Conservation (phyloP, 75 land plant genomes). For the Cryptomeria japonica region DNA sequence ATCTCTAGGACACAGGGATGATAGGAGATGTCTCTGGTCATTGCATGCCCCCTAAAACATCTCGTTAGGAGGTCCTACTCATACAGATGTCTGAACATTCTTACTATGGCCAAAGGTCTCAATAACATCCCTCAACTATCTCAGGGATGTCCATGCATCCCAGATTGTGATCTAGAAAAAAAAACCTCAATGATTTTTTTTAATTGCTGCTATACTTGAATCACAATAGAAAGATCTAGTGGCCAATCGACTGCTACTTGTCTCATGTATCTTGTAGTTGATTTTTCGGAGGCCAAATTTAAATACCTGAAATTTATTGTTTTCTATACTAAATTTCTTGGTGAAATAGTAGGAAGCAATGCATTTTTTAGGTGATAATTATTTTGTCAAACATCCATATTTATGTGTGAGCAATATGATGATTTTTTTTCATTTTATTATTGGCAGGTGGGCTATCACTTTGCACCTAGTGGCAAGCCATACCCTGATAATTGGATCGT, state of each 20-base stretch:
- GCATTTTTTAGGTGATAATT: not conserved
- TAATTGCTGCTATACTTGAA: no score
- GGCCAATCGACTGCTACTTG: no score
- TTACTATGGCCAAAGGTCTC: no score
- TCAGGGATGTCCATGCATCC: no score
- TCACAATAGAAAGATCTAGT: not conserved
- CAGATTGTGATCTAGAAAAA: no score
- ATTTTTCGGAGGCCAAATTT: not conserved
- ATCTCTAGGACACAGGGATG: no score
- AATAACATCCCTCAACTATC: no score
- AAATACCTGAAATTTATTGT: not conserved
- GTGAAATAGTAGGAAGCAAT: not conserved
- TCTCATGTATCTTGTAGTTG: not conserved
- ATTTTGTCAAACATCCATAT: not conserved
- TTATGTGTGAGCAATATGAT: not conserved
- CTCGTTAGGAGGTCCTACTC: no score
- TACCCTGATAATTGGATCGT: constrained; percentile 99
- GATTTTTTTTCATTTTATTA: not conserved
- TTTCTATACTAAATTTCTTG: not conserved
- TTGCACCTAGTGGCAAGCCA: constrained; percentile 98
- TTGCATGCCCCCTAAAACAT: no score
- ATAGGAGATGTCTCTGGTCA: no score
- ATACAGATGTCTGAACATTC: no score
- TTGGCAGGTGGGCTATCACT: constrained; percentile 90
- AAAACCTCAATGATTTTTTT: no score